A percentile compares a stretch with the other conserved stretches of the same genome.
These are phyloP conservation scores for Penicillium palitans DNA, from an alignment of 2,329 filamentous ascomycete genomes.

Conservation along the genomic window DNA sequence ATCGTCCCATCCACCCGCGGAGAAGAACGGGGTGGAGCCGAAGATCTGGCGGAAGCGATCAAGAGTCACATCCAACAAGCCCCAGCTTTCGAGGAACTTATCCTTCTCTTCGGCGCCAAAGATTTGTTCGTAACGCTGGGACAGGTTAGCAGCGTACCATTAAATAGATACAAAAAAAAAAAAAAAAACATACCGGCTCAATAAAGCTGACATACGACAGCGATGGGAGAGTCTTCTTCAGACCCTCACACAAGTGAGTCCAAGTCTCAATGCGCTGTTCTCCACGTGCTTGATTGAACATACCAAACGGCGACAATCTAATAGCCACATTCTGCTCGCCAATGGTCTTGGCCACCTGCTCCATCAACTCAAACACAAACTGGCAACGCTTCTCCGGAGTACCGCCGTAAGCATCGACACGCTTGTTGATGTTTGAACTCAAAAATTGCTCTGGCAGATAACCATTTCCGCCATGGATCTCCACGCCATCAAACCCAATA, in stretches of 20 bases:
- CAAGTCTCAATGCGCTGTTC: constrained; percentile 57
- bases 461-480: constrained; percentile 53
- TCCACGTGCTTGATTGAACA: constrained; percentile 55
- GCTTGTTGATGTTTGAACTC: constrained; percentile 51
- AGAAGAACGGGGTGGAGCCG: constrained; percentile 55
- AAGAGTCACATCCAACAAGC: constrained; percentile 48
- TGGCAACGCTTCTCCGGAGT: constrained; percentile 53
- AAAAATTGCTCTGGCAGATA: constrained; percentile 57
- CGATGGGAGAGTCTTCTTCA: constrained; percentile 48
- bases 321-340: constrained; percentile 51
- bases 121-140: constrained; percentile 53
- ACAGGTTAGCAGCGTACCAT: not conserved
- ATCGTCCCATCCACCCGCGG: constrained; percentile 57
- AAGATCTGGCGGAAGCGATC: constrained; percentile 54
- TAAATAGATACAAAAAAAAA: not conserved
- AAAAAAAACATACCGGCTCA: constrained; percentile 45
- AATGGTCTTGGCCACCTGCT: constrained; percentile 45
- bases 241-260: constrained; percentile 50
- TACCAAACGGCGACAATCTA: constrained; percentile 51
- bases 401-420: constrained; percentile 55
- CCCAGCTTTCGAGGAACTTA: constrained; percentile 51
- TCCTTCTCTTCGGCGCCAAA: constrained; percentile 53
- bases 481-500: constrained; percentile 56
- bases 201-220: constrained; percentile 58
- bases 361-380: constrained; percentile 59